A percentile compares a stretch with the other conserved stretches of the same genome.
Evolutionary conservation across 148 eudicot species (phyloP).

Genomic region (Fagopyrum esculentum): DNA sequence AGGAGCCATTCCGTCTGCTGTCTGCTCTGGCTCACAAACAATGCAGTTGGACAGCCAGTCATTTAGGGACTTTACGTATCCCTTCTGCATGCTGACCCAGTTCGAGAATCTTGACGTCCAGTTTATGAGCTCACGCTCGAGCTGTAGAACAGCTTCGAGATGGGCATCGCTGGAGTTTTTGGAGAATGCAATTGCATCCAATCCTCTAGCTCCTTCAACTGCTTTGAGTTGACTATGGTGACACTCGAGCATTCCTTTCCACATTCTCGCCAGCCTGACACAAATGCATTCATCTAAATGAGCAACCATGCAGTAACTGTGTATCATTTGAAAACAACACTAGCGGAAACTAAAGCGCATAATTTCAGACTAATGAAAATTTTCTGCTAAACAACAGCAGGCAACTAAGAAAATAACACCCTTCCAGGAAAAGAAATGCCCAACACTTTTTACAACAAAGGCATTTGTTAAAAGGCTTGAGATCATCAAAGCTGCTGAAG

Average conservation of each 20-base stretch:
- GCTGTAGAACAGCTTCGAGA: slow-evolving; percentile 63
- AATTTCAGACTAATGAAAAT: background rate
- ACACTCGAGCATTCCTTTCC: slow-evolving; percentile 89
- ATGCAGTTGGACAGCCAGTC: slow-evolving; percentile 81
- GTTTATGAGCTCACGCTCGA: slow-evolving; percentile 62
- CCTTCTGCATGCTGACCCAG: slow-evolving; percentile 77
- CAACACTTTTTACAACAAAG: background rate
- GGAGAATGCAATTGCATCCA: slow-evolving; percentile 62
- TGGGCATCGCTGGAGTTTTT: slow-evolving; percentile 54
- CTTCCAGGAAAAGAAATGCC: background rate
- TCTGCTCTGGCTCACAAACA: slow-evolving; percentile 63
- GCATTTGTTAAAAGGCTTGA: background rate
- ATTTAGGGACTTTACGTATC: slow-evolving; percentile 61
- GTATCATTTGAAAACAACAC: background rate
- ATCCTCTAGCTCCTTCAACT: slow-evolving; percentile 56
- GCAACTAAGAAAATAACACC: background rate
- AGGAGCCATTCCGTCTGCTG: slow-evolving; percentile 72
- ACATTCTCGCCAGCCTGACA: slow-evolving; percentile 72
- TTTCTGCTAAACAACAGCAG: background rate
- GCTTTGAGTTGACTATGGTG: slow-evolving; percentile 76
- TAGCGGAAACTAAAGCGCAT: background rate
- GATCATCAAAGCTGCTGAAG: background rate
- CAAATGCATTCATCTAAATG: background rate
- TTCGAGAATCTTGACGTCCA: slow-evolving; percentile 71
- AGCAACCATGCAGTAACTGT: background rate